Conservation (phyloP, 2,329 filamentous ascomycete genomes). For the Pseudopyrenochaeta lycopersici region DNA sequence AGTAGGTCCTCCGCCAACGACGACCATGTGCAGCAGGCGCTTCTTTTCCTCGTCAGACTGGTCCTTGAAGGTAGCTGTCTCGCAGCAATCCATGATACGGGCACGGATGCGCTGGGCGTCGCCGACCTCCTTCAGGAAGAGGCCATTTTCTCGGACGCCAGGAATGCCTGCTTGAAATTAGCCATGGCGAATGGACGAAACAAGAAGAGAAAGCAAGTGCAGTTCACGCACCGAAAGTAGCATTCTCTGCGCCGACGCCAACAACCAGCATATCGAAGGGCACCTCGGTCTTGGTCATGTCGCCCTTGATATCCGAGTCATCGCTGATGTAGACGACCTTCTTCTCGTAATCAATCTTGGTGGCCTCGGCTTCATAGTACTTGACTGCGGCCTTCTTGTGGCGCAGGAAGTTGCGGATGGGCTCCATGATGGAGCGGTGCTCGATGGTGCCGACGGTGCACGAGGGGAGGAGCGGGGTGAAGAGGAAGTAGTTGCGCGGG, state of each 20-base stretch:
- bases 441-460: constrained; percentile 98
- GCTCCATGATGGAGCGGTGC: constrained; percentile 99
- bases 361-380: constrained; percentile 98
- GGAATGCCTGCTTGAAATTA: constrained; percentile 70
- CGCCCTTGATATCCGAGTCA: constrained; percentile 90
- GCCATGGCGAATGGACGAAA: neutral
- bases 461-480: constrained; percentile 95
- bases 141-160: constrained; percentile 92
- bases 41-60: constrained; percentile 87
- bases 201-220: neutral
- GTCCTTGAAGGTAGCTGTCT: constrained; percentile 98
- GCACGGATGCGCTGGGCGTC: constrained; percentile 97
- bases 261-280: constrained; percentile 98
- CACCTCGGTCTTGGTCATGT: constrained; percentile 83
- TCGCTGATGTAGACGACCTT: constrained; percentile 90
- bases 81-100: constrained; percentile 99
- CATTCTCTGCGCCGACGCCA: constrained; percentile 96
- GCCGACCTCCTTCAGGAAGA: constrained; percentile 97
- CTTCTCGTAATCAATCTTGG: constrained; percentile 91
- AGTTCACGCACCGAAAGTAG: constrained; percentile 83
- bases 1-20: constrained; percentile 83
- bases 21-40: constrained; percentile 97
- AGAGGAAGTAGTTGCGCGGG: constrained; percentile 99
- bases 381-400: constrained; percentile 93
- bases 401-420: constrained; percentile 92